Evolutionary conservation across 805 yeast genomes (phyloP).

Genomic region (Hagleromyces aurorensis): DNA sequence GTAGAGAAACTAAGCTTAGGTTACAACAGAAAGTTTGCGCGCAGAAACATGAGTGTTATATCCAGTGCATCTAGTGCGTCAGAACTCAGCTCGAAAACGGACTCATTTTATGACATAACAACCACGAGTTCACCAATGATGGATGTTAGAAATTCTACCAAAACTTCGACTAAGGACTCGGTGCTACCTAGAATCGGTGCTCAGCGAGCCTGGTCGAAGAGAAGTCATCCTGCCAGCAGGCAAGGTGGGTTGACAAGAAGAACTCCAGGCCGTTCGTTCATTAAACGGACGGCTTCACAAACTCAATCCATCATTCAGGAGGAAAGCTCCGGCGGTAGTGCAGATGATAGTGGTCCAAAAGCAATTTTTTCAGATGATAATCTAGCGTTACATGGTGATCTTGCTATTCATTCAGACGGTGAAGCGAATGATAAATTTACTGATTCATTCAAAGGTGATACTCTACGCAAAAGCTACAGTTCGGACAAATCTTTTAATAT

Average conservation of each 20-base stretch:
- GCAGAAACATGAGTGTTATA: conserved; percentile 32
- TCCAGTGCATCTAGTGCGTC: conserved; percentile 35
- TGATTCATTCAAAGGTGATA: conserved; percentile 3
- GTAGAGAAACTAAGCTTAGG: conserved; percentile 18
- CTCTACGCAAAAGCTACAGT: conserved; percentile 1
- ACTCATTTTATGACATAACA: conserved; percentile 35
- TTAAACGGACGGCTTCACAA: conserved; percentile 13
- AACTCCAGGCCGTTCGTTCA: conserved; percentile 16
- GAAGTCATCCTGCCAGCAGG: conserved; percentile 10
- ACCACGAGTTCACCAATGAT: conserved; percentile 25
- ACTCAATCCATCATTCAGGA: conserved; percentile 28
- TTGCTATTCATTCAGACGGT: conserved; percentile 9
- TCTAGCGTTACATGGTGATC: no score
- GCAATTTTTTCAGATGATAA: no score
- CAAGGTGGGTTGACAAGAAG: conserved; percentile 16
- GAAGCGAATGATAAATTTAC: conserved; percentile 4
- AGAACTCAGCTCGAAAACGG: conserved; percentile 34
- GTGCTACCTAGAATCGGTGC: conserved; percentile 20
- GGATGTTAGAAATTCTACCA: conserved; percentile 14
- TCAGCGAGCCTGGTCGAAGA: conserved; percentile 13
- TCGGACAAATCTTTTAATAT: neutral
- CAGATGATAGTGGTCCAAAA: conserved; percentile 10
- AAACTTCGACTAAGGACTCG: conserved; percentile 14
- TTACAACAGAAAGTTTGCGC: conserved; percentile 19
- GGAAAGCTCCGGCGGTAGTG: conserved; percentile 22